Conservation (phyloP, 805 yeast genomes). For the Grigorovia jiainica region DNA sequence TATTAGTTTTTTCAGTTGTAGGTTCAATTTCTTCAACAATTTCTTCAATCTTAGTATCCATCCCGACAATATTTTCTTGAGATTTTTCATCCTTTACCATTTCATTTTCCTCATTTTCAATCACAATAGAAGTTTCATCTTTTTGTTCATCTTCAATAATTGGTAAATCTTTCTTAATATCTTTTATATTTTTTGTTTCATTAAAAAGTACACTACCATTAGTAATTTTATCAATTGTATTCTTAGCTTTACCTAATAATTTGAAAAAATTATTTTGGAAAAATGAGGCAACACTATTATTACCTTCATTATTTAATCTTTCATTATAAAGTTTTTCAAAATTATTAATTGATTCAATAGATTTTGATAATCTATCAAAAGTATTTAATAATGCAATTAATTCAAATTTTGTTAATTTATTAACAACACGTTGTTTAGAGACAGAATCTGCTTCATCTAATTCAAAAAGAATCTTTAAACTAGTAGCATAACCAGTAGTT, state of each 20-base stretch:
- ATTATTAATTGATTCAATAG: conserved; percentile 61
- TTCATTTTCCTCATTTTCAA: not conserved
- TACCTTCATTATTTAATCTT: conserved; percentile 14
- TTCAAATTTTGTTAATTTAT: conserved; percentile 66
- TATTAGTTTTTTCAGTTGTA: not conserved
- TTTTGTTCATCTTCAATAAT: not conserved
- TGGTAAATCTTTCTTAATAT: not conserved
- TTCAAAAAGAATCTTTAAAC: conserved; percentile 82
- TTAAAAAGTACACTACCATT: not conserved
- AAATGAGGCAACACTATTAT: conserved; percentile 13
- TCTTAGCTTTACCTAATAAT: conserved; percentile 22
- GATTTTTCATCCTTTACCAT: not conserved
- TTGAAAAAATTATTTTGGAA: conserved; percentile 28
- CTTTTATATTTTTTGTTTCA: not conserved
- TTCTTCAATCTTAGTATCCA: no score
- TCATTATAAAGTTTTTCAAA: conserved; percentile 51
- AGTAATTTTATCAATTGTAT: conserved; percentile 9
- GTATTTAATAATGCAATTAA: conserved; percentile 86
- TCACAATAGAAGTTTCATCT: not conserved
- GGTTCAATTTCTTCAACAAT: no score
- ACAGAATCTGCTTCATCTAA: conserved; percentile 38
- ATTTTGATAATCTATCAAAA: conserved; percentile 82
- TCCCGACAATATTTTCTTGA: no score
- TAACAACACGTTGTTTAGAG: conserved; percentile 40
- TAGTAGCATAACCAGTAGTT: conserved; percentile 96